phyloP scores from a whole-genome alignment of 2,329 filamentous ascomycete species.

The Cryphonectria carpinicola region DNA sequence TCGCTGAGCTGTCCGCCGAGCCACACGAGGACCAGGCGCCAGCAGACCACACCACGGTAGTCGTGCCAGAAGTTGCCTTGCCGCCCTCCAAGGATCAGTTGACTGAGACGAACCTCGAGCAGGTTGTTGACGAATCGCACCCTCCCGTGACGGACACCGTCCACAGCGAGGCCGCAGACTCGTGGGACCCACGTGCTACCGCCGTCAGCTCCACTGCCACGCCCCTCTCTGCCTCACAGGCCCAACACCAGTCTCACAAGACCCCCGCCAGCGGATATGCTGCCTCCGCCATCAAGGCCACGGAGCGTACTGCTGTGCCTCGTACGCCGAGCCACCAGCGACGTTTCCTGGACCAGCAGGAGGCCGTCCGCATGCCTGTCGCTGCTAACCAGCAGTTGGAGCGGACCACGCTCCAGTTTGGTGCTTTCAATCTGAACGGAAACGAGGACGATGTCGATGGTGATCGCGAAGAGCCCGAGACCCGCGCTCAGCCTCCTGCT shows the following conservation, averaged over 20 bases:
- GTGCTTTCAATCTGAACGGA: constrained; percentile 88
- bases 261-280: constrained; percentile 74
- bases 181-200: constrained; percentile 71
- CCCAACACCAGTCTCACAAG: constrained; percentile 62
- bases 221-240: constrained; percentile 66
- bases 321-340: constrained; percentile 83
- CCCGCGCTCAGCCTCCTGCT: constrained; percentile 87
- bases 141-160: constrained; percentile 80
- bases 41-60: constrained; percentile 44
- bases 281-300: constrained; percentile 81
- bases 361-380: constrained; percentile 92
- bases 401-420: constrained; percentile 91
- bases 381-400: constrained; percentile 88
- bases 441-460: constrained; percentile 89
- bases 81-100: constrained; percentile 79
- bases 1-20: constrained; percentile 39
- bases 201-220: constrained; percentile 66
- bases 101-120: constrained; percentile 90
- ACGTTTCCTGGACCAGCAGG: constrained; percentile 89
- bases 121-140: constrained; percentile 79
- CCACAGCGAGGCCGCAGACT: constrained; percentile 87
- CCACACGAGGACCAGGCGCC: constrained; percentile 35
- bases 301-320: constrained; percentile 56
- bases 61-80: constrained; percentile 59
- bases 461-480: constrained; percentile 93